phyloP scores from a whole-genome alignment of 805 yeast species.

The Yamadazyma tumulicola region DNA sequence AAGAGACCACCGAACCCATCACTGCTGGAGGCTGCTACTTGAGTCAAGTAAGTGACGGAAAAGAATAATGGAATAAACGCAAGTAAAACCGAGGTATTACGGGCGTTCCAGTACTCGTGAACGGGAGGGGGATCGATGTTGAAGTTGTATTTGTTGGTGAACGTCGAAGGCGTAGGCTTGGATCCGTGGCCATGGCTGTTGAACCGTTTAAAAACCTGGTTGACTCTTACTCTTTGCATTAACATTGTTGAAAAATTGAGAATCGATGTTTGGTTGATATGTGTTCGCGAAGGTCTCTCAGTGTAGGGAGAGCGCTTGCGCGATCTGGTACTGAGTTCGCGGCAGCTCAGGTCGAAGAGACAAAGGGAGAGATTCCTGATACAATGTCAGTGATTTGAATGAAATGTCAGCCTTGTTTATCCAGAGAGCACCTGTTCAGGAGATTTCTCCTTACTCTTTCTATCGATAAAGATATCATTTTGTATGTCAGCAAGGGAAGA shows the following conservation, averaged over 20 bases:
- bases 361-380: too few species aligned
- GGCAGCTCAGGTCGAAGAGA: too few species aligned
- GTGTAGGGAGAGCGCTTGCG: too few species aligned
- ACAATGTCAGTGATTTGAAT: too few species aligned
- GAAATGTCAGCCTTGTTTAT: too few species aligned
- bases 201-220: slow-evolving; percentile 4
- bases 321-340: too few species aligned
- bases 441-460: too few species aligned
- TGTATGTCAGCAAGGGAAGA: too few species aligned
- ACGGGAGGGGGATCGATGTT: slow-evolving; percentile 43
- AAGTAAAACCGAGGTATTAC: slow-evolving; percentile 33
- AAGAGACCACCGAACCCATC: slow-evolving; percentile 30
- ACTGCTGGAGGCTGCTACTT: slow-evolving; percentile 20
- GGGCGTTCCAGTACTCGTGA: slow-evolving; percentile 42
- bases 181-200: slow-evolving; percentile 16
- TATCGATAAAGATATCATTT: too few species aligned
- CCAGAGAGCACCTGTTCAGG: too few species aligned
- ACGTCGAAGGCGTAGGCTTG: slow-evolving; percentile 21
- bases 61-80: slow-evolving; percentile 38
- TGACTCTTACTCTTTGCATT: background rate
- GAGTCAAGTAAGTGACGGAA: slow-evolving; percentile 32
- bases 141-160: slow-evolving; percentile 41
- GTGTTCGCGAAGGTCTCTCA: too few species aligned
- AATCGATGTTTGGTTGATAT: too few species aligned
- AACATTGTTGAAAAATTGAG: background rate